Percentiles rank a stretch among this genome's conserved stretches.
Evolutionary conservation across 2,329 filamentous ascomycete genomes (phyloP).

Genomic region (Pyrenophora seminiperda): DNA sequence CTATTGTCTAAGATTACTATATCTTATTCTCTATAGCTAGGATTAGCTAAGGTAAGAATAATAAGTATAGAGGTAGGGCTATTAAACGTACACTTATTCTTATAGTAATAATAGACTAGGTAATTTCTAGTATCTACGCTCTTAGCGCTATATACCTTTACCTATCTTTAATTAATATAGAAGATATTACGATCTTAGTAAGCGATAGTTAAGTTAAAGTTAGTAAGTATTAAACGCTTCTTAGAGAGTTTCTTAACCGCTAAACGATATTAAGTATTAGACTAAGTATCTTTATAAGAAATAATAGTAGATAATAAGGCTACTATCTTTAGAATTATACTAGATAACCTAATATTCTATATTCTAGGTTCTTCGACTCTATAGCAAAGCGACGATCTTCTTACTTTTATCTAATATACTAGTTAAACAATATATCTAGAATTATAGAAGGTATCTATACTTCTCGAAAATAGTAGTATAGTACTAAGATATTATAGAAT

Average conservation of each 20-base stretch:
- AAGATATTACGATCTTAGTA: constrained; percentile 15
- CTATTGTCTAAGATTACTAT: constrained; percentile 16
- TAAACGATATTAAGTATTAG: constrained; percentile 8
- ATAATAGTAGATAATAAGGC: background rate
- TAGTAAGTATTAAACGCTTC: constrained; percentile 5
- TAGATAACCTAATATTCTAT: constrained; percentile 5
- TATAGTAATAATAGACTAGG: background rate
- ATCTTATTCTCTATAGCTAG: constrained; percentile 10
- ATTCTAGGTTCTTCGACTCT: background rate
- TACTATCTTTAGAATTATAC: constrained; percentile 4
- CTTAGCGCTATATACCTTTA: constrained; percentile 5
- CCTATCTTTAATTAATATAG: constrained; percentile 4
- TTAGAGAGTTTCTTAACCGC: background rate
- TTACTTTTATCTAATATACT: constrained; percentile 6
- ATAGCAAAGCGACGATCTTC: constrained; percentile 6
- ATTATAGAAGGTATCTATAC: constrained; percentile 11
- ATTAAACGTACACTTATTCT: background rate
- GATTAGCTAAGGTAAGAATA: constrained; percentile 11
- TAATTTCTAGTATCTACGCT: constrained; percentile 10
- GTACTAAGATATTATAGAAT: constrained; percentile 8
- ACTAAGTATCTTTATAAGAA: background rate
- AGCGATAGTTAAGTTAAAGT: constrained; percentile 18
- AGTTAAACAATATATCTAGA: constrained; percentile 11
- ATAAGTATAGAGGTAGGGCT: constrained; percentile 17
- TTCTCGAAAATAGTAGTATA: background rate